Base-by-base conservation (phyloP, 768 basidiomycete genomes). In the Suillus ampliporus region DNA sequence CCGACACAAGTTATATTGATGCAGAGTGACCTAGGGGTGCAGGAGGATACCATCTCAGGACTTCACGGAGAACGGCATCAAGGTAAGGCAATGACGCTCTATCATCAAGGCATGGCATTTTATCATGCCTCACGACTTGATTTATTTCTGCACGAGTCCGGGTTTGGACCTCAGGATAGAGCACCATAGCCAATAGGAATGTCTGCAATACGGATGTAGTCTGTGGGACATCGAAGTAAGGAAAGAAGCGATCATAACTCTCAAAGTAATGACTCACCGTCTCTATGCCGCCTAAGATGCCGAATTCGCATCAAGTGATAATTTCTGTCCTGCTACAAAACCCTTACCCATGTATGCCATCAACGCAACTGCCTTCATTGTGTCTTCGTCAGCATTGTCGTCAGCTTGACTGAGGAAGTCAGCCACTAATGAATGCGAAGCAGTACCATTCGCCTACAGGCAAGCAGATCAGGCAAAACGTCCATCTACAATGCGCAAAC, bases 121-220 rank as follows among this genome's bases (percentile, higher is more conserved):
- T 43, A 40, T 3, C 57, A 14, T 67, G 62, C 0, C 65, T 52
- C 4, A 63, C 70, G 2, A 69, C 48, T 1, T 43, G 41, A 44
- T 77, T 72, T 9, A 78, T 68, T 38, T 77, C 77, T 4, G 63
- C 68, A 40, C 75, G 76, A 0, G 73, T 74, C 31, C 67, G 73
- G 40, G 64, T 52, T 37, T 69, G 69, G 5, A 67, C 63, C 5
- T 75, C 67, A 19, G 74, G 76, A 57, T 72, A 68, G 64, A 68
- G 62, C n/a, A 74, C 17, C 70, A 72, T 74, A 15, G 70, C 68
- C 69, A 76, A 58, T 57, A 73, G 51, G 23, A 76, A 77, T 1
- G 64, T 61, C 9, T 68, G 71, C 1, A 69, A 57, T 8, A 66
- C 65, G 1, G 72, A 66, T 26, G 72, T 64, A 31, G 69, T 65